phyloP scores from a whole-genome alignment of 2,329 filamentous ascomycete species.

The Diaporthe sp. region DNA sequence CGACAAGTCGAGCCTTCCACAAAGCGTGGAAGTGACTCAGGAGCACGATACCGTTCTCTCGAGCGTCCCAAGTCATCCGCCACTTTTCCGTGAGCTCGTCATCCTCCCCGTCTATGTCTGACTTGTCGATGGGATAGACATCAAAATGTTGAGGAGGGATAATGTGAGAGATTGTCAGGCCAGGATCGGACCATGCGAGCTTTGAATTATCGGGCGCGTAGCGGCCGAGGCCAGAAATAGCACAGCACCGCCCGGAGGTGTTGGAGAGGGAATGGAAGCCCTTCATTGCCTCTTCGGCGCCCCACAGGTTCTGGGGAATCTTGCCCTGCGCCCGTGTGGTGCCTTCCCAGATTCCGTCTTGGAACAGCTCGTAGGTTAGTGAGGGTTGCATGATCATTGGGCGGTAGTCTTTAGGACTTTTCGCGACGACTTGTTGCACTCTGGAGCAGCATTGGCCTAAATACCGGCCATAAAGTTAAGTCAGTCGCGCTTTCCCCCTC shows the following conservation, averaged over 20 bases:
- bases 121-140: background rate
- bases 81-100: background rate
- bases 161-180: conserved; percentile 7
- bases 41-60: conserved; percentile 1
- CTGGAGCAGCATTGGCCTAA: background rate
- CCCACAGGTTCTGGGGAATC: conserved; percentile 50
- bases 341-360: background rate
- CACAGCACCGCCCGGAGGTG: conserved; percentile 4
- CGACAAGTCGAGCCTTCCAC: conserved; percentile 28
- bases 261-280: background rate
- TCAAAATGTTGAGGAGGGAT: background rate
- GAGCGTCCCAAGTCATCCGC: conserved; percentile 7
- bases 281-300: conserved; percentile 6
- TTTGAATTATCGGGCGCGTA: background rate
- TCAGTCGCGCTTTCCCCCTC: background rate
- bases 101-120: background rate
- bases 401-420: background rate
- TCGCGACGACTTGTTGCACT: background rate
- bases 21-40: background rate
- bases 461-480: background rate
- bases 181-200: background rate
- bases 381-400: background rate
- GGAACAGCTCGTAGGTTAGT: background rate
- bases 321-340: conserved; percentile 85
- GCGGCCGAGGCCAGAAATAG: conserved; percentile 1